Base-by-base conservation (phyloP, 2,329 filamentous ascomycete genomes). In the Pestalotiopsis sp. region DNA sequence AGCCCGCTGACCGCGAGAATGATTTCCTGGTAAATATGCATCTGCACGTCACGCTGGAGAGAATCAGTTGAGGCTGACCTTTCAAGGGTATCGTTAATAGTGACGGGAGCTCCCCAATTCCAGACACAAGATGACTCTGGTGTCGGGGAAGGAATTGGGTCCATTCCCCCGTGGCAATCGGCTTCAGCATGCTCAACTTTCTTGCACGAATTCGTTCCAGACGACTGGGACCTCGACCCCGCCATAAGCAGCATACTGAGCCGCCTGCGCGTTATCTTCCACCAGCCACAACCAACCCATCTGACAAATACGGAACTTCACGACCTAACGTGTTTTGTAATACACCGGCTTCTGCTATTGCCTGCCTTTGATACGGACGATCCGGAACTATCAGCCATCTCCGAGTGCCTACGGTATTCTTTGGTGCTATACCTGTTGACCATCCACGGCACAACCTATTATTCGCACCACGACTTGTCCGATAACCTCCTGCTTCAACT, bases 401-500 rank as follows among this genome's bases (percentile, higher is more conserved):
- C 82, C 0, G 82, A 86, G 71, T 83, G 78, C 66, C 66, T 88
- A n/a, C 84, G 85, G 9, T 83, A 82, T 66, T 81, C 81, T 3
- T 77, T 82, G 1, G 74, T 83, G 0, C 79, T 88, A 0, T 88
- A 86, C 76, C 85, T 88, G 82, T 81, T 89, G 20, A 80, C 81
- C 55, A 77, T 85, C 0, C 87, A 88, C 12, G 87, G 86, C 0
- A 82, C 86, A 36, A 87, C 86, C 9, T 89, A 88, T 71, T 89
- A 86, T 69, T 84, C 86, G 1, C 86, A 88, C 69, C 79, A 76
- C 0, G 78, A 77, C 11, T 77, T 87, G 12, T 69, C 79, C 3
- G 77, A 79, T 60, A 75, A 70, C 0, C 76, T 84, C 1, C 70
- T 82, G 13, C 36, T 68, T 2, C 76, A 72, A 23, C 74, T 85